Percentiles rank a stretch among this genome's conserved stretches.
Conservation (phyloP, 768 basidiomycete species). For the Tricholoma bakamatsutake region DNA sequence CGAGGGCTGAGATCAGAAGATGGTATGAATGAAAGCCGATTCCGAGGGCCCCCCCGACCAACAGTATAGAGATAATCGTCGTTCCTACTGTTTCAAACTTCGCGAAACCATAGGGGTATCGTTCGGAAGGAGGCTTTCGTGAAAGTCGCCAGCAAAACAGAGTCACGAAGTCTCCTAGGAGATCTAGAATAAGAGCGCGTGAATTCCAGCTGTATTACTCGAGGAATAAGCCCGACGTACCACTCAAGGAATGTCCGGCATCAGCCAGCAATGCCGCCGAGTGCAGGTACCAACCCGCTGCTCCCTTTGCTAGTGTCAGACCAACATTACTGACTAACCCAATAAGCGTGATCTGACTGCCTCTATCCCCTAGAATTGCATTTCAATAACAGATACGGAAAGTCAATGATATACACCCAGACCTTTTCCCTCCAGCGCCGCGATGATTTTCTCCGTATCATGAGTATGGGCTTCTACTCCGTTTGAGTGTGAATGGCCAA, state of each 20-base stretch:
- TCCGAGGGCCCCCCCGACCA: slow-evolving; percentile 78
- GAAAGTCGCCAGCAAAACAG: slow-evolving; percentile 86
- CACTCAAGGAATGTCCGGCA: slow-evolving; percentile 87
- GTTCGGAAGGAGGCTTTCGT: slow-evolving; percentile 68
- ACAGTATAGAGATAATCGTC: slow-evolving; percentile 79
- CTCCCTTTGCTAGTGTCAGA: slow-evolving; percentile 78
- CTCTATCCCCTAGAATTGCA: slow-evolving; percentile 57
- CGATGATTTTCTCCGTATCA: slow-evolving; percentile 62
- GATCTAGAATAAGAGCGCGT: slow-evolving; percentile 37
- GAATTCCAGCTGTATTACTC: background rate
- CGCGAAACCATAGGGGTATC: slow-evolving; percentile 84
- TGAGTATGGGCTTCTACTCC: slow-evolving; percentile 51
- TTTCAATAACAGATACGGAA: background rate
- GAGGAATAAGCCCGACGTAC: slow-evolving; percentile 35
- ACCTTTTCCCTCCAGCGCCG: slow-evolving; percentile 65
- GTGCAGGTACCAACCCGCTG: slow-evolving; percentile 86
- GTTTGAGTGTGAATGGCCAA: slow-evolving; percentile 63
- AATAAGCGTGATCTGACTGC: slow-evolving; percentile 78
- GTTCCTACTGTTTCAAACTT: slow-evolving; percentile 97
- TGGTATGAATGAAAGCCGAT: slow-evolving; percentile 89
- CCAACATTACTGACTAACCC: slow-evolving; percentile 80
- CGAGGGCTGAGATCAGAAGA: slow-evolving; percentile 70
- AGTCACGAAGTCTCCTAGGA: slow-evolving; percentile 88
- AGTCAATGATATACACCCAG: slow-evolving; percentile 11
- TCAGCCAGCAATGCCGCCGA: slow-evolving; percentile 90